Conservation (phyloP, 768 basidiomycete genomes). For the Thelephora aurantiotincta region DNA sequence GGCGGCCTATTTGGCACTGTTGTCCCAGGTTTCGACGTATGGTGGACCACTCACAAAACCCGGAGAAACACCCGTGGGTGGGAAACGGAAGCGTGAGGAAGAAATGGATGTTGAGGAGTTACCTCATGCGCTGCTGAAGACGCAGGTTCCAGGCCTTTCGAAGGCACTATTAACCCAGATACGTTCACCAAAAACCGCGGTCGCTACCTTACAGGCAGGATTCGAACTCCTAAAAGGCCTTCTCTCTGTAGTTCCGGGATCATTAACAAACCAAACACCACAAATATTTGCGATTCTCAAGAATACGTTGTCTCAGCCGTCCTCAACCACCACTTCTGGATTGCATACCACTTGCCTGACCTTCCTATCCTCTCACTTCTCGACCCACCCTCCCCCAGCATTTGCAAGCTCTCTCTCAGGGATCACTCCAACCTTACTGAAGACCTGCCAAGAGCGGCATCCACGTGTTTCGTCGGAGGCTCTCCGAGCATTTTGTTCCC, state of each 20-base stretch:
- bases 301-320: slow-evolving; percentile 47
- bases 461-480: slow-evolving; percentile 82
- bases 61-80: slow-evolving; percentile 29
- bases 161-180: slow-evolving; percentile 80
- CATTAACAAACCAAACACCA: slow-evolving; percentile 53
- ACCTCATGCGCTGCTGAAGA: slow-evolving; percentile 54
- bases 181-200: slow-evolving; percentile 62
- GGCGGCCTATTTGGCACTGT: slow-evolving; percentile 67
- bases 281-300: slow-evolving; percentile 52
- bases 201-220: slow-evolving; percentile 72
- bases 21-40: slow-evolving; percentile 76
- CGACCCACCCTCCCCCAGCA: slow-evolving; percentile 45
- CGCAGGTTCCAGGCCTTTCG: slow-evolving; percentile 65
- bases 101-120: slow-evolving; percentile 65
- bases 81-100: slow-evolving; percentile 68
- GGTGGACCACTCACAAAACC: slow-evolving; percentile 47
- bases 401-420: slow-evolving; percentile 47
- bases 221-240: slow-evolving; percentile 68
- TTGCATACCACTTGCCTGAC: slow-evolving; percentile 75
- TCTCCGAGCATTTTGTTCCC: slow-evolving; percentile 74
- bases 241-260: slow-evolving; percentile 72
- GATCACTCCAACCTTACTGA: slow-evolving; percentile 64
- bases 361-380: slow-evolving; percentile 78
- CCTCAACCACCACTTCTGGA: slow-evolving; percentile 64
- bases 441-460: slow-evolving; percentile 66